Evolutionary conservation across 345 rosid species (phyloP).

Genomic region (Linum trigynum): DNA sequence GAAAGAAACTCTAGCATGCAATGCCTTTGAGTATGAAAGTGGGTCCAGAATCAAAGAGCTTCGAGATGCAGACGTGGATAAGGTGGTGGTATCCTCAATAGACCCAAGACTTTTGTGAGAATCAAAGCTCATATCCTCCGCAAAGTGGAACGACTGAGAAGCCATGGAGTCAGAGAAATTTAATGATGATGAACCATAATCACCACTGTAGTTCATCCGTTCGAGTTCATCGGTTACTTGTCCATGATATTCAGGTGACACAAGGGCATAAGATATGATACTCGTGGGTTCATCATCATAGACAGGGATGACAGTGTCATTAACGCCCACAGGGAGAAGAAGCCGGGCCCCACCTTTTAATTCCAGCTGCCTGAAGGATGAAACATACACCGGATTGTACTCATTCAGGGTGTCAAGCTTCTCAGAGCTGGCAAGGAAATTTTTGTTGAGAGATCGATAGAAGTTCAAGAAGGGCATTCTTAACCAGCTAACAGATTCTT

Average conservation of each 20-base stretch:
- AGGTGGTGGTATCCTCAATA: slow-evolving; percentile 14
- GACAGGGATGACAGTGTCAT: slow-evolving; percentile 20
- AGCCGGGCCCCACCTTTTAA: slow-evolving; percentile 10
- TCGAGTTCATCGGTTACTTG: slow-evolving; percentile 61
- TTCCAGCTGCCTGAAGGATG: slow-evolving; percentile 13
- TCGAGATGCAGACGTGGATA: slow-evolving; percentile 20
- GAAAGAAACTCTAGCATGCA: slow-evolving; percentile 17
- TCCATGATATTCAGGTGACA: slow-evolving; percentile 27
- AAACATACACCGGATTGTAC: slow-evolving; percentile 14
- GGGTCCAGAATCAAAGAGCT: slow-evolving; percentile 19
- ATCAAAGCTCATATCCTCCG: slow-evolving; percentile 18
- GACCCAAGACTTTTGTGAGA: slow-evolving; percentile 18
- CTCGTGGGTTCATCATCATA: slow-evolving; percentile 26
- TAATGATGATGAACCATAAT: slow-evolving; percentile 41
- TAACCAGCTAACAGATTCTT: slow-evolving; percentile 15
- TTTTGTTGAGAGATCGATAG: slow-evolving; percentile 33
- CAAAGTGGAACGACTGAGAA: slow-evolving; percentile 2
- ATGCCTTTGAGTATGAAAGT: slow-evolving; percentile 15
- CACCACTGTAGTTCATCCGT: slow-evolving; percentile 28
- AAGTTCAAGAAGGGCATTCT: slow-evolving; percentile 40
- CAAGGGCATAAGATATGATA: slow-evolving; percentile 20
- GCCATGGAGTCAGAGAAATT: slow-evolving; percentile 38
- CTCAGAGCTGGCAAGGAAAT: slow-evolving; percentile 32
- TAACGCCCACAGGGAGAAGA: slow-evolving; percentile 18
- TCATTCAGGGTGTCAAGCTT: slow-evolving; percentile 40